Evolutionary conservation across 2,329 filamentous ascomycete genomes (phyloP).

Genomic region (Ilyonectria sp.): DNA sequence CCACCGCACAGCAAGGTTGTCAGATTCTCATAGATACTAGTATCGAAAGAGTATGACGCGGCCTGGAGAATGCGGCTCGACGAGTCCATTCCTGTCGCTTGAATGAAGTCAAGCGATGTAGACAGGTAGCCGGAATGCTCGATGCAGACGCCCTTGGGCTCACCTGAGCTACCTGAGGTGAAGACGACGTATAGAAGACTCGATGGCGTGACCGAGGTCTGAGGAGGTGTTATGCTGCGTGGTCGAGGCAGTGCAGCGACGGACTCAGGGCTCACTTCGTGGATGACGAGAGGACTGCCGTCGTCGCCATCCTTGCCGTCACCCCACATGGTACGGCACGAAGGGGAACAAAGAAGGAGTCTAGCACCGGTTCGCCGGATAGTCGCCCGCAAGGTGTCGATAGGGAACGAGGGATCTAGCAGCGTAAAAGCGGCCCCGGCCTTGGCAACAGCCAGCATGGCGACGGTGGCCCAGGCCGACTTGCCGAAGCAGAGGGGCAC

Average conservation of each 20-base stretch:
- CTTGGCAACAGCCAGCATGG: conserved; percentile 55
- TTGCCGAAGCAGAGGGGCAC: conserved; percentile 57
- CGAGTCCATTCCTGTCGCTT: not conserved
- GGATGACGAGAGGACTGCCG: too few species aligned
- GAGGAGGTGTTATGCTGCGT: too few species aligned
- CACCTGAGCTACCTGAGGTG: too few species aligned
- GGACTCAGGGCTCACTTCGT: too few species aligned
- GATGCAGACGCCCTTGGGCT: too few species aligned
- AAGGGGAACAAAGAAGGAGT: conserved; percentile 30
- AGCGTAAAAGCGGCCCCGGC: conserved; percentile 52
- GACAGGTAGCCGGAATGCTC: too few species aligned
- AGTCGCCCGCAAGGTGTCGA: conserved; percentile 37
- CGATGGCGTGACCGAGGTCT: too few species aligned
- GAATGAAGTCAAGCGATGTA: too few species aligned
- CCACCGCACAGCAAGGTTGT: conserved; percentile 41
- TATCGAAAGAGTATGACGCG: conserved; percentile 52
- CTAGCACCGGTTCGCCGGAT: conserved; percentile 30
- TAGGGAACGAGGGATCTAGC: conserved; percentile 56
- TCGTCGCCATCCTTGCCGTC: too few species aligned
- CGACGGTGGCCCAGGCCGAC: conserved; percentile 53
- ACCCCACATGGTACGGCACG: too few species aligned
- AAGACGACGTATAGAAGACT: too few species aligned
- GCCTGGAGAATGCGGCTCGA: conserved; percentile 50
- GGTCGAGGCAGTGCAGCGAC: too few species aligned
- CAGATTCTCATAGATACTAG: conserved; percentile 43